These are phyloP conservation scores for Blastocystis hominis DNA, from an alignment of 352 stramenopile genomes.

Conservation along the genomic window DNA sequence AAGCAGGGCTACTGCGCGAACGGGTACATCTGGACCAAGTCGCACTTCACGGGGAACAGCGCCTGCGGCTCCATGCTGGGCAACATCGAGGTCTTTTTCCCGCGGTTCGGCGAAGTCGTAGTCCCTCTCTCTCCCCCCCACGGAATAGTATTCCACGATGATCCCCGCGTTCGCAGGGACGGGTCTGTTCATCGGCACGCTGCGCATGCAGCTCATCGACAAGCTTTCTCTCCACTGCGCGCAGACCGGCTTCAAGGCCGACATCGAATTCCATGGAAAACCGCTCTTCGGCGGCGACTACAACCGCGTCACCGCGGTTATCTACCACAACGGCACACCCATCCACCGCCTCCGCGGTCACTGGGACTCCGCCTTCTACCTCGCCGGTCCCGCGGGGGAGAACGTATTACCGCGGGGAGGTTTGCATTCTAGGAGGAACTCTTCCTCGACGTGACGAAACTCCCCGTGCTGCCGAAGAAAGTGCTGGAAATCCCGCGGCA, in stretches of 20 bases:
- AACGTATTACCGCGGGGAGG: background rate
- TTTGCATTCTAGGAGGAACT: background rate
- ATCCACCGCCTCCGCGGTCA: slow-evolving; percentile 6
- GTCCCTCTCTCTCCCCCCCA: background rate
- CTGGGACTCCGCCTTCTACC: background rate
- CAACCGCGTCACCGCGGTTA: slow-evolving; percentile 17
- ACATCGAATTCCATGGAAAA: slow-evolving; percentile 50
- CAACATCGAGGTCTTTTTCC: slow-evolving; percentile 9
- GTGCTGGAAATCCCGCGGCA: background rate
- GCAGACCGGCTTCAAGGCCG: slow-evolving; percentile 23
- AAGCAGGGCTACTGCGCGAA: slow-evolving; percentile 31
- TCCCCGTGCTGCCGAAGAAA: slow-evolving; percentile 35
- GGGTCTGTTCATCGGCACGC: slow-evolving; percentile 23
- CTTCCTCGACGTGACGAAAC: slow-evolving; percentile 31
- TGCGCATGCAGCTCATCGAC: slow-evolving; percentile 36
- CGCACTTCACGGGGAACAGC: slow-evolving; percentile 44
- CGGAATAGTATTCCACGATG: slow-evolving; percentile 1
- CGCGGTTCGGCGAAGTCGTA: slow-evolving; percentile 30
- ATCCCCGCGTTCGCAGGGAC: slow-evolving; percentile 8
- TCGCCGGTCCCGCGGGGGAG: background rate
- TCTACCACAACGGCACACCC: background rate
- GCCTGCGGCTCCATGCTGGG: slow-evolving; percentile 13
- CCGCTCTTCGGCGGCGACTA: background rate
- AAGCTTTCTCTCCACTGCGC: background rate
- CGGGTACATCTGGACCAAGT: slow-evolving; percentile 52